phyloP scores from a whole-genome alignment of 495 filamentous ascomycete species.

The Cercophora sp. region DNA sequence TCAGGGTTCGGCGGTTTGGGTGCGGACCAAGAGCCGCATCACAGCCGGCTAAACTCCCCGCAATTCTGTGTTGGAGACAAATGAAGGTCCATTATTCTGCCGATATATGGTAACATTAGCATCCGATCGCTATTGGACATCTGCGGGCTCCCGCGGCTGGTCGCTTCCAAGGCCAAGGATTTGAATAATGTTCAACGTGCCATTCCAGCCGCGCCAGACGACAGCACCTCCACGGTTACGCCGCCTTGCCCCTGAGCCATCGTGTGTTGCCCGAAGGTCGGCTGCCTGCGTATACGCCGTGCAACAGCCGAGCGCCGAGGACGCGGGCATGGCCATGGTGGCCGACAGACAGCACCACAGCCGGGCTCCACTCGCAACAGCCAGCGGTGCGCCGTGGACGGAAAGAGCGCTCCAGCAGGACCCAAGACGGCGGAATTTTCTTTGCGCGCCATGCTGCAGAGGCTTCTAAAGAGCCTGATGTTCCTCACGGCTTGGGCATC shows the following conservation, averaged over 20 bases:
- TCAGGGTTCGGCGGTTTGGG: not conserved
- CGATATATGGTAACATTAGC: conserved; percentile 10
- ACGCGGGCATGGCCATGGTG: too few species aligned
- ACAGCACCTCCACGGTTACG: not conserved
- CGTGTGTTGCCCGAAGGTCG: too few species aligned
- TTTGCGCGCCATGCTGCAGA: too few species aligned
- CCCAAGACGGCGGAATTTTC: too few species aligned
- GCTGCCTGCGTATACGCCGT: too few species aligned
- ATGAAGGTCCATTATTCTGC: conserved; percentile 17
- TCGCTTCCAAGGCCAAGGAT: conserved; percentile 8
- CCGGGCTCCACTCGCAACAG: too few species aligned
- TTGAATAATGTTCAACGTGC: not conserved
- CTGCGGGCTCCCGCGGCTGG: not conserved
- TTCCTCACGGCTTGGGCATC: not conserved
- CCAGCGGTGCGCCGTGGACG: too few species aligned
- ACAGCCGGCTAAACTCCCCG: not conserved
- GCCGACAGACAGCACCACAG: too few species aligned
- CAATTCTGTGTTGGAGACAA: conserved; percentile 14
- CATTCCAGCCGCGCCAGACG: too few species aligned
- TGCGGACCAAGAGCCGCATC: conserved; percentile 5
- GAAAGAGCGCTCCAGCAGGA: too few species aligned
- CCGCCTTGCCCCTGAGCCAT: not conserved
- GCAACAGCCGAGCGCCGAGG: too few species aligned
- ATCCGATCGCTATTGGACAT: conserved; percentile 4
- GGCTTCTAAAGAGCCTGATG: too few species aligned